phyloP scores from a whole-genome alignment of 768 basidiomycete species.

The Lactarius indigo region DNA sequence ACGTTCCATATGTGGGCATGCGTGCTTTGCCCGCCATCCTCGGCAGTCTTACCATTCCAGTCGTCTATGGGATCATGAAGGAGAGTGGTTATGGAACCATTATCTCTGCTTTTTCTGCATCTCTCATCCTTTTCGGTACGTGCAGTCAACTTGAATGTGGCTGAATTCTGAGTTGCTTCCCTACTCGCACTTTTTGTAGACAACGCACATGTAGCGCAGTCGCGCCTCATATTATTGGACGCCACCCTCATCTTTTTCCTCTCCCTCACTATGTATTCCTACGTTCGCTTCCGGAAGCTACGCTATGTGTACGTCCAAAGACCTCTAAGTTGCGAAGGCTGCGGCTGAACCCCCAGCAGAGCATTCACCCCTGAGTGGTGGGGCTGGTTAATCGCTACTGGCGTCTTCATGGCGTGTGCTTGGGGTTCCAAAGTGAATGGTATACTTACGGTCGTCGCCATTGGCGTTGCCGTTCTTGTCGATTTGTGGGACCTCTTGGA shows the following conservation, averaged over 20 bases:
- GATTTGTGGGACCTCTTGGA: slow-evolving; percentile 96
- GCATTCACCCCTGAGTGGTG: slow-evolving; percentile 92
- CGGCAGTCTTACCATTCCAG: slow-evolving; percentile 83
- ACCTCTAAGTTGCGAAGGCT: not conserved
- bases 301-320: slow-evolving; percentile 69
- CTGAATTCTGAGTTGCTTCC: not conserved
- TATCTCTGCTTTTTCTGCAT: slow-evolving; percentile 86
- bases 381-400: slow-evolving; percentile 88
- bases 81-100: slow-evolving; percentile 94
- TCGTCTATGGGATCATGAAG: slow-evolving; percentile 97
- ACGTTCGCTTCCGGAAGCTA: slow-evolving; percentile 91
- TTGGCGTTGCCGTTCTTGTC: slow-evolving; percentile 87
- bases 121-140: slow-evolving; percentile 83
- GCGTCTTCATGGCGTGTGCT: slow-evolving; percentile 91
- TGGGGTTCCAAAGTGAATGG: slow-evolving; percentile 99
- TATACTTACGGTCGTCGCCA: slow-evolving; percentile 80
- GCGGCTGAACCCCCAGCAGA: slow-evolving; percentile 39
- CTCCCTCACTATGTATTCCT: slow-evolving; percentile 87
- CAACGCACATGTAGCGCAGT: slow-evolving; percentile 93
- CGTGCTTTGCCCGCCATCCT: slow-evolving; percentile 89
- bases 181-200: slow-evolving; percentile 45
- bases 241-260: slow-evolving; percentile 95
- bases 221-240: slow-evolving; percentile 94
- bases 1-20: slow-evolving; percentile 94
- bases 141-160: slow-evolving; percentile 17